Evolutionary conservation across 2,329 filamentous ascomycete genomes (phyloP).

Genomic region (Pseudogymnoascus sp.): DNA sequence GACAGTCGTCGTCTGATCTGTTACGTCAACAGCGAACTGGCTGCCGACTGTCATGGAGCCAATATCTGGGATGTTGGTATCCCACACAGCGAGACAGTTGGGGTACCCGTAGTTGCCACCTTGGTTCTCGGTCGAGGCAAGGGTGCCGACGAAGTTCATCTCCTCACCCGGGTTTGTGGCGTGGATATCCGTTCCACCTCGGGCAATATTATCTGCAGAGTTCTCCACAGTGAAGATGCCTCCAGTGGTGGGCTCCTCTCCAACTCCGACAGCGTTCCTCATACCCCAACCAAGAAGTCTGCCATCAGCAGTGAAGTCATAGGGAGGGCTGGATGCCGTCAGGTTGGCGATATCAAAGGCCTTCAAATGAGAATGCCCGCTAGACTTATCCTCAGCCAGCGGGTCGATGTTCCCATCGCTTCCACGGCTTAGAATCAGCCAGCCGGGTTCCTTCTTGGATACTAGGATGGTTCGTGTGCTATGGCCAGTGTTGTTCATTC

Average conservation of each 20-base stretch:
- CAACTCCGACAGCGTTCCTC: conserved; percentile 63
- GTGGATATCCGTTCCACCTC: conserved; percentile 53
- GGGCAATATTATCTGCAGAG: conserved; percentile 54
- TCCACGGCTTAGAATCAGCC: conserved; percentile 59
- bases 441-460: conserved; percentile 43
- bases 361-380: conserved; percentile 60
- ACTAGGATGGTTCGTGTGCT: conserved; percentile 59
- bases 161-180: conserved; percentile 66
- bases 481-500: conserved; percentile 56
- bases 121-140: conserved; percentile 31
- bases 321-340: conserved; percentile 23
- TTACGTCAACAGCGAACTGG: conserved; percentile 39
- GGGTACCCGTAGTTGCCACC: conserved; percentile 63
- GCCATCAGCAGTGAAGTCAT: conserved; percentile 42
- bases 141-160: conserved; percentile 61
- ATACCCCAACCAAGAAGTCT: conserved; percentile 57
- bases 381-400: conserved; percentile 39
- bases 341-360: conserved; percentile 42
- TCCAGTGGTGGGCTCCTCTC: conserved; percentile 48
- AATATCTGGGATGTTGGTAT: conserved; percentile 38
- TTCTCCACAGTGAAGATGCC: conserved; percentile 60
- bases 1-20: conserved; percentile 26
- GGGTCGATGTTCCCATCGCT: conserved; percentile 55
- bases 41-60: conserved; percentile 37
- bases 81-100: conserved; percentile 59